Percentiles rank a stretch among this genome's conserved stretches.
These are phyloP conservation scores for Atalantia buxifolia DNA, from an alignment of 345 rosid genomes.

Conservation along the genomic window DNA sequence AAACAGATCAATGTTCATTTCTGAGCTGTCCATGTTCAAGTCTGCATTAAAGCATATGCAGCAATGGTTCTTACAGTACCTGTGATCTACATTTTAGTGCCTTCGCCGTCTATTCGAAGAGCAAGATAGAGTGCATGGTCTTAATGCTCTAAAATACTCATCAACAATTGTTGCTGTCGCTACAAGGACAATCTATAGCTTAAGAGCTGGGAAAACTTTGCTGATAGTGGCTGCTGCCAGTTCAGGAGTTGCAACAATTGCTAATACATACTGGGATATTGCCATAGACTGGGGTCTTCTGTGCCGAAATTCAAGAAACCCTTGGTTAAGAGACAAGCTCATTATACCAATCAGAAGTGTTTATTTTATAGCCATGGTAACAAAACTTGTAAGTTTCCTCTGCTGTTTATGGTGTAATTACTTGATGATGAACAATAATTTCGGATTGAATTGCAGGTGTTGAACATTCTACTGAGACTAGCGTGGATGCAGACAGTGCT, in stretches of 20 bases:
- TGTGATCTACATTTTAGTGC: conserved; percentile 33
- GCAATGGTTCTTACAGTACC: neutral
- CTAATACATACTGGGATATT: conserved; percentile 67
- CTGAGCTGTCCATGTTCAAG: neutral
- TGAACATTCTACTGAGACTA: conserved; percentile 63
- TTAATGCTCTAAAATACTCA: conserved; percentile 54
- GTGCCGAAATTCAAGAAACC: conserved; percentile 49
- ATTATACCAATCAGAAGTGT: conserved; percentile 43
- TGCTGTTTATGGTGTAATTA: no score
- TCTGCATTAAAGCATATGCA: neutral
- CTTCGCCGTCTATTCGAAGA: conserved; percentile 60
- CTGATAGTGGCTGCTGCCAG: conserved; percentile 46
- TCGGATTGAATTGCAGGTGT: conserved; percentile 38
- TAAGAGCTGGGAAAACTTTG: conserved; percentile 27
- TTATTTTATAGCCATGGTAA: conserved; percentile 76
- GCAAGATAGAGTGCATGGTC: conserved; percentile 37
- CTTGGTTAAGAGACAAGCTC: conserved; percentile 85
- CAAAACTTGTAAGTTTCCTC: neutral
- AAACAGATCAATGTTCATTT: neutral
- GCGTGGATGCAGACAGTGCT: conserved; percentile 80
- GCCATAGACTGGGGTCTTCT: conserved; percentile 82
- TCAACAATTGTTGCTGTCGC: conserved; percentile 60
- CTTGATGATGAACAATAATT: neutral
- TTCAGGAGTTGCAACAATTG: conserved; percentile 50
- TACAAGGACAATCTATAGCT: conserved; percentile 38